These are phyloP conservation scores for Ceratobasidium theobromae DNA, from an alignment of 1,284 basidiomycete species.

Conservation along the genomic window DNA sequence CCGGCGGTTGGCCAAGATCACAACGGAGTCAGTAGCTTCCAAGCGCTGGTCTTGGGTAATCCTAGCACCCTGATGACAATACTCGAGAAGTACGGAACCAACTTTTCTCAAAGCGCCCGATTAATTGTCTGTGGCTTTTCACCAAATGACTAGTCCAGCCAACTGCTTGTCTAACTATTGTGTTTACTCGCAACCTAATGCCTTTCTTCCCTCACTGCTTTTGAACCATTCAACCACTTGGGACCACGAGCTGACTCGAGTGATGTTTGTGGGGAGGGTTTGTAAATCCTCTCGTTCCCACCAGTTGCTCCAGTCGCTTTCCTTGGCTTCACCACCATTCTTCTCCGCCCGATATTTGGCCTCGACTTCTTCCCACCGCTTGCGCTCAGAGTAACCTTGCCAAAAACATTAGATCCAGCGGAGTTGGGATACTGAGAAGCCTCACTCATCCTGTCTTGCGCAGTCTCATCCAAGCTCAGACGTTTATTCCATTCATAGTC, in stretches of 20 bases:
- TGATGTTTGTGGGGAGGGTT: conserved; percentile 1
- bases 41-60: too few species aligned
- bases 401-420: neutral
- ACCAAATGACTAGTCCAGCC: neutral
- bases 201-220: conserved; percentile 9
- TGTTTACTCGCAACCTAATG: neutral
- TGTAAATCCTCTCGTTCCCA: conserved; percentile 21
- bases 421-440: neutral
- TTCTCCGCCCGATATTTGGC: conserved; percentile 9
- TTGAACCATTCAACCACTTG: conserved; percentile 6
- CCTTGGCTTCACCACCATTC: neutral
- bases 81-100: too few species aligned
- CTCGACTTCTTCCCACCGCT: conserved; percentile 16
- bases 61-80: too few species aligned
- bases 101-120: too few species aligned
- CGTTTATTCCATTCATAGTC: conserved; percentile 36
- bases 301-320: conserved; percentile 22
- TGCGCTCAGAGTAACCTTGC: conserved; percentile 9
- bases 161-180: neutral
- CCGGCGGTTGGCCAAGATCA: too few species aligned
- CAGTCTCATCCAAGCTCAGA: neutral
- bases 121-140: too few species aligned
- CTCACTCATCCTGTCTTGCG: conserved; percentile 32
- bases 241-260: neutral
- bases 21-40: too few species aligned